Percentiles rank a stretch among this genome's conserved stretches.
Evolutionary conservation across 2,329 filamentous ascomycete species (phyloP).

Genomic region (Epicoccum sorghinum): DNA sequence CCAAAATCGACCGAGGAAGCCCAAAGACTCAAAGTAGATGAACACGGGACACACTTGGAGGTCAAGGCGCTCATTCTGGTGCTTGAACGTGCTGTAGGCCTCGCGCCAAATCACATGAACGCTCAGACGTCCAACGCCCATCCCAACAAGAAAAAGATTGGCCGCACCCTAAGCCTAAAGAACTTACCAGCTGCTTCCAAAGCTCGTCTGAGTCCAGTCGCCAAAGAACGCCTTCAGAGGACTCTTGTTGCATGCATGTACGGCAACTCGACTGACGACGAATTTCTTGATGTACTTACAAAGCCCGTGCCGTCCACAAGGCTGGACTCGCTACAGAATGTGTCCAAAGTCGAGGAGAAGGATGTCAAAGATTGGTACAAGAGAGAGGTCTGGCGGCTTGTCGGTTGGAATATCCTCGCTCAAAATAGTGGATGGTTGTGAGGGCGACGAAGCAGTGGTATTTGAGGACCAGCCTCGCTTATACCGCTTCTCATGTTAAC

Average conservation of each 20-base stretch:
- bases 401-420: constrained; percentile 62
- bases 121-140: constrained; percentile 11
- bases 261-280: constrained; percentile 44
- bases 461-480: too few species aligned
- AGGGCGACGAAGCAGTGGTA: background rate
- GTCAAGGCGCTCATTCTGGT: constrained; percentile 51
- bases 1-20: constrained; percentile 8
- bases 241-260: constrained; percentile 55
- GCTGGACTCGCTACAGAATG: constrained; percentile 29
- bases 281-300: constrained; percentile 50
- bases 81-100: constrained; percentile 48
- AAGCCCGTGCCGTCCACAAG: constrained; percentile 43
- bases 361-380: constrained; percentile 60
- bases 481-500: too few species aligned
- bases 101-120: constrained; percentile 48
- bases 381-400: constrained; percentile 61
- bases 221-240: constrained; percentile 52
- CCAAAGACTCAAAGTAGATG: constrained; percentile 27
- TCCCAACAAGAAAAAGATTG: constrained; percentile 10
- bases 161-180: constrained; percentile 36
- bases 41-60: constrained; percentile 39
- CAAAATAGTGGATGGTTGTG: constrained; percentile 26
- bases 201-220: constrained; percentile 42
- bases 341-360: constrained; percentile 47
- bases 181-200: constrained; percentile 34